These are phyloP conservation scores for Trichoderma koningiopsis DNA, from an alignment of 2,329 filamentous ascomycete genomes.

Conservation along the genomic window DNA sequence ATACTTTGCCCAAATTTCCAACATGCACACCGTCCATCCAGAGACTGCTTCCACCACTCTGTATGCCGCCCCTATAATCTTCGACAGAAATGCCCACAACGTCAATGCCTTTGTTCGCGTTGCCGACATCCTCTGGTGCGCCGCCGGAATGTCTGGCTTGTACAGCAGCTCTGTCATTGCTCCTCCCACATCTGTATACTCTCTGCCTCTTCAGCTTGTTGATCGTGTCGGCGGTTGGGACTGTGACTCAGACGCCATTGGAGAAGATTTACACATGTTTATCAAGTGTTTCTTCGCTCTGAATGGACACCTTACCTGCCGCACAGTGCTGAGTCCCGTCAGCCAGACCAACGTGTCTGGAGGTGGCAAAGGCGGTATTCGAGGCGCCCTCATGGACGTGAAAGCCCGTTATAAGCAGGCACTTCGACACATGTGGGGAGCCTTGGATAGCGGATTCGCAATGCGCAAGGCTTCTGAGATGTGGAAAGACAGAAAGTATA, in stretches of 20 bases:
- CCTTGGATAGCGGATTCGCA: slow-evolving; percentile 68
- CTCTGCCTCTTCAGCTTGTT: slow-evolving; percentile 65
- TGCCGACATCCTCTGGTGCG: slow-evolving; percentile 72
- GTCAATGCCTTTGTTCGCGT: slow-evolving; percentile 70
- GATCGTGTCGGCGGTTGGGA: slow-evolving; percentile 75
- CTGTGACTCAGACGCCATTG: slow-evolving; percentile 69
- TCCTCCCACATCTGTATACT: slow-evolving; percentile 75
- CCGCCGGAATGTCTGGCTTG: slow-evolving; percentile 69
- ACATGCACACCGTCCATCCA: slow-evolving; percentile 62
- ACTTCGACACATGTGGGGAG: slow-evolving; percentile 75
- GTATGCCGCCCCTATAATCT: slow-evolving; percentile 71
- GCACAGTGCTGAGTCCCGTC: slow-evolving; percentile 67
- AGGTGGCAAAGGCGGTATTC: slow-evolving; percentile 55
- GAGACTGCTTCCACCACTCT: slow-evolving; percentile 64
- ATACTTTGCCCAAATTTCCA: slow-evolving; percentile 67
- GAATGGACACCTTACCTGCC: slow-evolving; percentile 67
- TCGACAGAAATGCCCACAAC: slow-evolving; percentile 71
- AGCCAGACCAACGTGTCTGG: slow-evolving; percentile 73
- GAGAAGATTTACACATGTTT: slow-evolving; percentile 77
- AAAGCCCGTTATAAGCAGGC: slow-evolving; percentile 71
- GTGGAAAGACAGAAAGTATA: slow-evolving; percentile 60
- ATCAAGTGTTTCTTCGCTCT: slow-evolving; percentile 76
- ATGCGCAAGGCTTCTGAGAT: slow-evolving; percentile 60
- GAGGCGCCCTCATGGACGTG: slow-evolving; percentile 59
- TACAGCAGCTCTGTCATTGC: slow-evolving; percentile 65